Evolutionary conservation across 139 green algal genomes (phyloP).

Genomic region (Pleodorina starrii): DNA sequence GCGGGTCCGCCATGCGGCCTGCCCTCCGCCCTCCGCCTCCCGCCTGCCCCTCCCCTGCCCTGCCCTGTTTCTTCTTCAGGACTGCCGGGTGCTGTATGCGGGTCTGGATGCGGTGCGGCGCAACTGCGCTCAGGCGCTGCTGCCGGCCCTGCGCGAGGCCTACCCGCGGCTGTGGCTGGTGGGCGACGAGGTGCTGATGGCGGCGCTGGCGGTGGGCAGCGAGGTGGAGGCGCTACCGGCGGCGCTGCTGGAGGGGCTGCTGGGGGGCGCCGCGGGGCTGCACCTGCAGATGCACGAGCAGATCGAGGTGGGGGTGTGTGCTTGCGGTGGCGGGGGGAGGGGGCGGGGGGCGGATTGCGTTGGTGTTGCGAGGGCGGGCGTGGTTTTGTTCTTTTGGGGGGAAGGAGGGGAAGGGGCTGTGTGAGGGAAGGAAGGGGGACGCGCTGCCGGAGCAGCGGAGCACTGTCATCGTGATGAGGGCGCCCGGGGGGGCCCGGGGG

Average conservation of each 20-base stretch:
- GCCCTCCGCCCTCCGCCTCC: background rate
- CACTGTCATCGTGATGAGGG: too few relatives aligned
- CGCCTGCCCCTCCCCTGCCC: background rate
- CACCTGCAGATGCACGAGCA: background rate
- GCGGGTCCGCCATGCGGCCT: too few relatives aligned
- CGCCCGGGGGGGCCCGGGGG: too few relatives aligned
- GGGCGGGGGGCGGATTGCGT: background rate
- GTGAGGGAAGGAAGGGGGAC: too few relatives aligned
- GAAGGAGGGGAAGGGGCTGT: too few relatives aligned
- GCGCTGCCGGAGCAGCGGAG: too few relatives aligned
- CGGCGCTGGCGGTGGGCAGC: slow-evolving; percentile 46
- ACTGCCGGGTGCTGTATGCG: slow-evolving; percentile 30
- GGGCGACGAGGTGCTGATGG: slow-evolving; percentile 52
- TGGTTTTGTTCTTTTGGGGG: too few relatives aligned
- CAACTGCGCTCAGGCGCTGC: background rate
- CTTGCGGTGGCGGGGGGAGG: background rate
- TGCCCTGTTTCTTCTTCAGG: too few relatives aligned
- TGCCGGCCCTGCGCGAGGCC: slow-evolving; percentile 40
- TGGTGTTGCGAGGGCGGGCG: too few relatives aligned
- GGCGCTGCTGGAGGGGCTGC: slow-evolving; percentile 44
- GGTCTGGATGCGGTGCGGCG: slow-evolving; percentile 16
- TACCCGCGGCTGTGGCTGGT: slow-evolving; percentile 57
- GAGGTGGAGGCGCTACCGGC: slow-evolving; percentile 40
- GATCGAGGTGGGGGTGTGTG: background rate
- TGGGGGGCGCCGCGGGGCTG: slow-evolving; percentile 40